Evolutionary conservation across 163 green algal genomes (phyloP), one percentile per base, ranked within the genome.

Genomic region (Chlorella variabilis): DNA sequence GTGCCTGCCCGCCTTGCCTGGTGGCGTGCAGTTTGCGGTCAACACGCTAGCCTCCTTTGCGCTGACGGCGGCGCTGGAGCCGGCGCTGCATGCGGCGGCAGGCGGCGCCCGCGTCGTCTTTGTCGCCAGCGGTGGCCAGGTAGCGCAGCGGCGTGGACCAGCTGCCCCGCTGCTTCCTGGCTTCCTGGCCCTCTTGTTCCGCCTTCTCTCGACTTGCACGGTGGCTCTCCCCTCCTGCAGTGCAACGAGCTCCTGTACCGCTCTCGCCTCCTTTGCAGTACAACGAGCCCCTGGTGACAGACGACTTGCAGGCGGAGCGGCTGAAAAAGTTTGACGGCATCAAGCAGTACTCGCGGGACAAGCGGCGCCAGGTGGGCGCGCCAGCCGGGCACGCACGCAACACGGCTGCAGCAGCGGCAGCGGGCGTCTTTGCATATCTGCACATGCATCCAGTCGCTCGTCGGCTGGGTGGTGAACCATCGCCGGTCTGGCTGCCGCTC

Each of bases 1-100:
- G 18, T 33, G 54, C 54, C 23, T n/a, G 18, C 54, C 54, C 23
- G 18, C 23, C 18, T n/a, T n/a, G n/a, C n/a, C n/a, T n/a, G n/a
- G n/a, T n/a, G 54, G 9, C 54, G 6, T 56, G n/a, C 38, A 56
- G 65, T 59, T 59, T 59, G 92, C 93, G 38, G 90, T 87, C 62
- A 97, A 97, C 78, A 93, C 94, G 39, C 90, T 96, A 51, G 93
- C 89, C 18, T 85, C 89, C 8, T 96, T 94, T 78, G 92, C 87
- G 4, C 87, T 98, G 23, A 98, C 94, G 15, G 87, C 89, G 3
- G 84, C 96, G 51, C 89, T 98, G 38, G 91, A 97, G 88, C 88
- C 90, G 18, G 90, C 90, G 77, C 84, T 97, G 59, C 73, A 62
- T 20, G 58, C 58, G 39, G 58, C 74, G 9, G 33, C 8, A n/a